Base-by-base conservation (phyloP, 805 yeast species). In the Nakazawaea ernobii region DNA sequence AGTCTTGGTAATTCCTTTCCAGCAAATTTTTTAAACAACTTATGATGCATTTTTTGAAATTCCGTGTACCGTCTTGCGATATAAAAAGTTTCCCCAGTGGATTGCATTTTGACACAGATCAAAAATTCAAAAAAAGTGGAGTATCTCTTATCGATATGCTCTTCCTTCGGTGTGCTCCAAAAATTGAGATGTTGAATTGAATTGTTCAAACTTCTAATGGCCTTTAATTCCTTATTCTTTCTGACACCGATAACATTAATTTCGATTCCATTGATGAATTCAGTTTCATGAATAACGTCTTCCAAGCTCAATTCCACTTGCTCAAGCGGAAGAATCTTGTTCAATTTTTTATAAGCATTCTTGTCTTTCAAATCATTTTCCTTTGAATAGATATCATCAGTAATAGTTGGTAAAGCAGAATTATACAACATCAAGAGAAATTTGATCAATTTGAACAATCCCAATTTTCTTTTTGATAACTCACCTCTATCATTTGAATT, bases 401-500 rank as follows among this genome's bases (percentile, higher is more conserved):
- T 70, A 1, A 66, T 61, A 2, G 91, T 78, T 5, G 82, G 79
- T 13, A 91, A 59, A 32, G 90, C 85, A 0, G 96, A 83, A 55
- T 86, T 87, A 66, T 80, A 86, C 52, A 88, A 70, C 58, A 89
- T 68, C 27, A 86, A 63, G 15, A 90, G 62, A 43, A 86, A 68
- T 36, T 83, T 75, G 40, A 79, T 71, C n/a, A 88, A 49, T 55
- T 84, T 85, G 49, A 68, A 65, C 20, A 80, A 80, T 41, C 82
- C 64, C 53, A 85, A 77, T 55, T 77, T 75, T 29, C 89, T 71
- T 57, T 94, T 84, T 2, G 89, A 79, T n/a, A 78, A 68, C 51
- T 85, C 88, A 13, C 81, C 84, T 30, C 97, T 70, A 55, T 88
- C 96, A 37, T 78, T 77, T 26, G 91, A 76, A 49, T 81, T 77